A percentile compares a stretch with the other conserved stretches of the same genome.
Conservation (phyloP, 306 rosid species). For the Acacia crassicarpa region DNA sequence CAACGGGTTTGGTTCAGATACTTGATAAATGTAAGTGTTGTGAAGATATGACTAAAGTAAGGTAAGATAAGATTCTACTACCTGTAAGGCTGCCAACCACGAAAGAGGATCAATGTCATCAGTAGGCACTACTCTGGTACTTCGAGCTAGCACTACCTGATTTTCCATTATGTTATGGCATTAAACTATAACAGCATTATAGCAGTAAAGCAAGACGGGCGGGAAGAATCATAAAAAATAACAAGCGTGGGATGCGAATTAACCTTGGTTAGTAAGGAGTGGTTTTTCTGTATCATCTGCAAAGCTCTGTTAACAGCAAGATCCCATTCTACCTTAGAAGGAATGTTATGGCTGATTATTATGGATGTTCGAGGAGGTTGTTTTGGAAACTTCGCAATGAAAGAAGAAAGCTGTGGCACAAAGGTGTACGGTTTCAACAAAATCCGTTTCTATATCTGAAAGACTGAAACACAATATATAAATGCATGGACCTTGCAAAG, state of each 20-base stretch:
- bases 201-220: background rate
- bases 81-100: conserved; percentile 88
- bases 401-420: conserved; percentile 66
- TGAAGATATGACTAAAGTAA: background rate
- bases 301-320: conserved; percentile 72
- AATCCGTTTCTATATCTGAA: background rate
- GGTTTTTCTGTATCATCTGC: conserved; percentile 59
- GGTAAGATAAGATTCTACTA: conserved; percentile 27
- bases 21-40: background rate
- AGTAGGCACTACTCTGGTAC: conserved; percentile 79
- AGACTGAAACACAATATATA: background rate
- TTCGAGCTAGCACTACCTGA: conserved; percentile 94
- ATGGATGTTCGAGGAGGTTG: conserved; percentile 61
- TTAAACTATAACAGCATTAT: background rate
- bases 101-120: conserved; percentile 67
- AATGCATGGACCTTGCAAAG: conserved; percentile 56
- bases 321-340: conserved; percentile 65
- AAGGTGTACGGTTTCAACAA: conserved; percentile 13
- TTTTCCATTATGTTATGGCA: conserved; percentile 26
- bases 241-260: conserved; percentile 4
- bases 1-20: conserved; percentile 30
- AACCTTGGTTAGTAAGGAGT: conserved; percentile 70
- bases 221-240: conserved; percentile 8
- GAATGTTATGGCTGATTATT: conserved; percentile 62
- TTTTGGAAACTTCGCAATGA: conserved; percentile 52